Evolutionary conservation across 352 stramenopile species (phyloP).

Genomic region (Globisporangium okanoganense): DNA sequence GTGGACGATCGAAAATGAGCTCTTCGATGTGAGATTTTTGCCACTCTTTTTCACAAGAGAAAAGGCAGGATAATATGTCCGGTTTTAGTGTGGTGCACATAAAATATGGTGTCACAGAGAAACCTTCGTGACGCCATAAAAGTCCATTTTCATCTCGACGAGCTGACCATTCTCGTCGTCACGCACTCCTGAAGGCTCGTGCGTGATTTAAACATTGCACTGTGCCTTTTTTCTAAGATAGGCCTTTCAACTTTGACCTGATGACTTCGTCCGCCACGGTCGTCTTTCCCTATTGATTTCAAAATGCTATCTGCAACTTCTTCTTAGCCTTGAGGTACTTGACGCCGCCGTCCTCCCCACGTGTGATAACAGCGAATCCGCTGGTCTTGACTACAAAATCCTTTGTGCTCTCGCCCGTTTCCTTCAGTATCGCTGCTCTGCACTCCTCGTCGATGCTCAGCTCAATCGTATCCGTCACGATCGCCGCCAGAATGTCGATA

Average conservation of each 20-base stretch:
- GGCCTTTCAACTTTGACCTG: no score
- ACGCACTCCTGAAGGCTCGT: no score
- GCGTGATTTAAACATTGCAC: no score
- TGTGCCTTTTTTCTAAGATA: no score
- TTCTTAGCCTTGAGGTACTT: conserved; percentile 30
- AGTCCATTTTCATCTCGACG: no score
- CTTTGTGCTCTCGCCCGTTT: conserved; percentile 56
- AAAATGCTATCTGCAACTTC: not conserved
- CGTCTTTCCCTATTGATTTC: not conserved
- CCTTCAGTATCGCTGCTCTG: conserved; percentile 36
- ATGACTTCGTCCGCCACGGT: not conserved
- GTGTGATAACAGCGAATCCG: conserved; percentile 63
- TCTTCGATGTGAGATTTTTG: not conserved
- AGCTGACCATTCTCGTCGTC: no score
- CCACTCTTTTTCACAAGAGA: not conserved
- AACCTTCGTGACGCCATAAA: no score
- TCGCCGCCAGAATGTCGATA: conserved; percentile 37
- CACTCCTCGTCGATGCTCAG: conserved; percentile 37
- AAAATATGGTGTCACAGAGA: no score
- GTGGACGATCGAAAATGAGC: not conserved
- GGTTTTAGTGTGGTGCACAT: not conserved
- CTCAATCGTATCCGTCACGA: conserved; percentile 38
- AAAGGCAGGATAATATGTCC: not conserved
- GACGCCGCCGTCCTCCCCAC: conserved; percentile 43
- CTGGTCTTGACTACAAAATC: conserved; percentile 42